Conservation (phyloP, 352 stramenopile species). For the Plasmopara viticola region DNA sequence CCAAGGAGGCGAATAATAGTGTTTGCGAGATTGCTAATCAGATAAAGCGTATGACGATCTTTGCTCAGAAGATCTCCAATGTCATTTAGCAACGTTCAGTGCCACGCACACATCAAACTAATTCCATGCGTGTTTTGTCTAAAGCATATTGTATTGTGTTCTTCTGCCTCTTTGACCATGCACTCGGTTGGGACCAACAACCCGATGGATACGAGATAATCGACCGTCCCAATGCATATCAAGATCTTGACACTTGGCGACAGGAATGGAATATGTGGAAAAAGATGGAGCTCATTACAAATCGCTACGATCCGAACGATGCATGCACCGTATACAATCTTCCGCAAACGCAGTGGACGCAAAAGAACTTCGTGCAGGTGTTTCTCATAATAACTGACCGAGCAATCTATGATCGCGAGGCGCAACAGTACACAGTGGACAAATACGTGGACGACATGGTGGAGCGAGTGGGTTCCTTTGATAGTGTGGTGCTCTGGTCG, state of each 20-base stretch:
- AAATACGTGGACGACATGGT: slow-evolving; percentile 61
- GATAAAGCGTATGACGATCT: too few species aligned
- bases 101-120: too few species aligned
- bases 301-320: slow-evolving; percentile 53
- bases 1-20: too few species aligned
- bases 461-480: slow-evolving; percentile 42
- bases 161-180: slow-evolving; percentile 1
- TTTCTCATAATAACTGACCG: slow-evolving; percentile 77
- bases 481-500: slow-evolving; percentile 81
- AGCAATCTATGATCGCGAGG: slow-evolving; percentile 61
- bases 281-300: slow-evolving; percentile 60
- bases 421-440: slow-evolving; percentile 57
- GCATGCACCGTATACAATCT: slow-evolving; percentile 72
- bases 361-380: slow-evolving; percentile 68
- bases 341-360: slow-evolving; percentile 54
- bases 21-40: too few species aligned
- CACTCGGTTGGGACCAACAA: slow-evolving; percentile 57
- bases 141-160: too few species aligned
- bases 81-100: too few species aligned
- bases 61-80: too few species aligned
- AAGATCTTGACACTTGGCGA: slow-evolving; percentile 45
- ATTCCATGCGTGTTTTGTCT: too few species aligned
- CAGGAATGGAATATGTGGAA: slow-evolving; percentile 56
- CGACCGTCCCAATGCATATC: slow-evolving; percentile 35
- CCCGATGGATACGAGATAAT: slow-evolving; percentile 79